Conservation (phyloP, 2,329 filamentous ascomycete species). For the Ophiostoma quercus region DNA sequence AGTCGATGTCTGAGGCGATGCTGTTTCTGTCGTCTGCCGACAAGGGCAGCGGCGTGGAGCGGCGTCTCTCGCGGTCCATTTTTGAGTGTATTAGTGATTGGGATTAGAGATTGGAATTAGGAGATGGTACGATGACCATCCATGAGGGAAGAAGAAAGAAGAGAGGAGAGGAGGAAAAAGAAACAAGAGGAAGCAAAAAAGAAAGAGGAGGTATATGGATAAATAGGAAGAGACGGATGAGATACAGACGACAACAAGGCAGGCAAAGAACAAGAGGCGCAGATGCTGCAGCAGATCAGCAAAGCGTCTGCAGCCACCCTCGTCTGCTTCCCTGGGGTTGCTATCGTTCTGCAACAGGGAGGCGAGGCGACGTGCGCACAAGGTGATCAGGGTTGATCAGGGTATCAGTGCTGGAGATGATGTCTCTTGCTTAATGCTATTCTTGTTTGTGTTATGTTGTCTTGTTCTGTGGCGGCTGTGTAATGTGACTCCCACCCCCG, state of each 20-base stretch:
- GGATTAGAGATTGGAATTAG: not conserved
- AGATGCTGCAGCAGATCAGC: not conserved
- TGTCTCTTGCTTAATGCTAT: not conserved
- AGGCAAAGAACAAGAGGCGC: not conserved
- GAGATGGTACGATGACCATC: not conserved
- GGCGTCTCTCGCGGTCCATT: slow-evolving; percentile 23
- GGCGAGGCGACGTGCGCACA: not conserved
- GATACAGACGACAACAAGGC: not conserved
- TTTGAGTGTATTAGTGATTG: not conserved
- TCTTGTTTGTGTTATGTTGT: not conserved
- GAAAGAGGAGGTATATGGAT: slow-evolving; percentile 17
- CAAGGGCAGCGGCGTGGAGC: slow-evolving; percentile 22
- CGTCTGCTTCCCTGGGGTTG: not conserved
- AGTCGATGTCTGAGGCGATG: slow-evolving; percentile 26
- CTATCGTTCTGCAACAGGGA: not conserved
- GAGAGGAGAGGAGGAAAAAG: slow-evolving; percentile 18
- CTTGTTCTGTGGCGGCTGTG: not conserved
- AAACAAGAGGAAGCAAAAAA: slow-evolving; percentile 18
- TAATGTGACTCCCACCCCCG: not conserved
- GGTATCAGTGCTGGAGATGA: not conserved
- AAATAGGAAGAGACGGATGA: not conserved
- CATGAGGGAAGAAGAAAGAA: not conserved
- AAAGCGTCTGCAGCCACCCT: slow-evolving; percentile 8
- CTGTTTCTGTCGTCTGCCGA: slow-evolving; percentile 17
- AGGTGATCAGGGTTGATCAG: not conserved